A percentile compares a stretch with the other conserved stretches of the same genome.
phyloP scores from a whole-genome alignment of 2,329 filamentous ascomycete genomes.

The Penicillium aurantiogriseum region DNA sequence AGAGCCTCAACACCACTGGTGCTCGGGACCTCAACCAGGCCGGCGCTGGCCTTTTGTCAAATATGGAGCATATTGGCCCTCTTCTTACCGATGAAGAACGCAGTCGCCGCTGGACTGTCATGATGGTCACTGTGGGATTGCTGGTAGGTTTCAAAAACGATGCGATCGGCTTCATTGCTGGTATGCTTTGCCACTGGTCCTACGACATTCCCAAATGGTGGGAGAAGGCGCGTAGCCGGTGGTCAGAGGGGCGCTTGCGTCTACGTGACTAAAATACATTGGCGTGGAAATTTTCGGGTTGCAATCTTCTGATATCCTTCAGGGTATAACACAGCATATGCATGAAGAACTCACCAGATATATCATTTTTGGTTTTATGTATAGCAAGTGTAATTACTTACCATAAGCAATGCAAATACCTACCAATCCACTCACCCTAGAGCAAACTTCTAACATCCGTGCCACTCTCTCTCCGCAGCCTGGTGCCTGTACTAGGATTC shows the following conservation, averaged over 20 bases:
- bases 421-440: not conserved
- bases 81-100: constrained; percentile 64
- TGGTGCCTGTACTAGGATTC: constrained; percentile 20
- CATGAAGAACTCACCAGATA: not conserved
- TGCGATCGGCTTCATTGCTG: constrained; percentile 79
- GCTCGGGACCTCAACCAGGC: constrained; percentile 57
- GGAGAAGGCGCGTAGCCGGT: constrained; percentile 26
- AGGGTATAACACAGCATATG: not conserved
- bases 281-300: not conserved
- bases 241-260: constrained; percentile 33
- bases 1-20: constrained; percentile 73
- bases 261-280: constrained; percentile 10
- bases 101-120: constrained; percentile 77
- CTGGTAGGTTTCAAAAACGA: constrained; percentile 87
- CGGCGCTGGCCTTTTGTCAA: constrained; percentile 22
- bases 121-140: constrained; percentile 82
- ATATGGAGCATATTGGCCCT: constrained; percentile 39
- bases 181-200: constrained; percentile 73
- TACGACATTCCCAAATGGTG: constrained; percentile 49
- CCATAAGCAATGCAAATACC: not conserved
- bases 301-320: not conserved
- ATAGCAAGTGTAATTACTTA: not conserved
- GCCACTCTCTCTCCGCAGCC: constrained; percentile 16
- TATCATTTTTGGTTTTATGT: not conserved
- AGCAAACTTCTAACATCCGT: constrained; percentile 16